These are phyloP conservation scores for Fusarium pilosicola DNA, from an alignment of 2,329 filamentous ascomycete genomes.

Conservation along the genomic window DNA sequence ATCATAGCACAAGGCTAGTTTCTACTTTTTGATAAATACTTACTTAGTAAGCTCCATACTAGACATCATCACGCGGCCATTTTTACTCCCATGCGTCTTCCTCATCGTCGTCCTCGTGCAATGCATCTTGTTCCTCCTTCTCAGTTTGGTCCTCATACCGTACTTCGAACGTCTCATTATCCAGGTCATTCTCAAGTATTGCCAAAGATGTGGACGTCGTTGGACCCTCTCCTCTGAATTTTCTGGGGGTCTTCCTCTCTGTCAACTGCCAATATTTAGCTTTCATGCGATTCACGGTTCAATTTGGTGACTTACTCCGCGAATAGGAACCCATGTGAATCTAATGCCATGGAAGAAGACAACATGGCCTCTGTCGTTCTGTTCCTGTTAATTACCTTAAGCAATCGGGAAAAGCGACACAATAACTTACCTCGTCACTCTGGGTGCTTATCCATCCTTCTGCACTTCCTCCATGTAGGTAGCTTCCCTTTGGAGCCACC, in stretches of 20 bases:
- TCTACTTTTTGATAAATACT: rapidly evolving
- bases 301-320: neutral
- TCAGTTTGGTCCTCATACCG: neutral
- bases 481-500: neutral
- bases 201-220: neutral
- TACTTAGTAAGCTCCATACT: no score
- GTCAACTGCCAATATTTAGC: neutral
- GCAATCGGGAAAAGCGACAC: rapidly evolving
- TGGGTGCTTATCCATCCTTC: neutral
- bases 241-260: neutral
- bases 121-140: neutral
- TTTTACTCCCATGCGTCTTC: neutral
- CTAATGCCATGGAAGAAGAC: neutral
- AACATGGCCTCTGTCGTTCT: neutral
- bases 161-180: neutral
- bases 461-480: neutral
- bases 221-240: neutral
- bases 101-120: neutral
- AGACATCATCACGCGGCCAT: rapidly evolving
- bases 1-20: neutral
- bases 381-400: rapidly evolving
- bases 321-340: neutral
- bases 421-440: neutral
- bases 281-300: rapidly evolving
- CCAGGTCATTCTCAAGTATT: neutral